Base-by-base conservation (phyloP, 1,284 basidiomycete genomes). In the Phylloboletellus chloephorus region DNA sequence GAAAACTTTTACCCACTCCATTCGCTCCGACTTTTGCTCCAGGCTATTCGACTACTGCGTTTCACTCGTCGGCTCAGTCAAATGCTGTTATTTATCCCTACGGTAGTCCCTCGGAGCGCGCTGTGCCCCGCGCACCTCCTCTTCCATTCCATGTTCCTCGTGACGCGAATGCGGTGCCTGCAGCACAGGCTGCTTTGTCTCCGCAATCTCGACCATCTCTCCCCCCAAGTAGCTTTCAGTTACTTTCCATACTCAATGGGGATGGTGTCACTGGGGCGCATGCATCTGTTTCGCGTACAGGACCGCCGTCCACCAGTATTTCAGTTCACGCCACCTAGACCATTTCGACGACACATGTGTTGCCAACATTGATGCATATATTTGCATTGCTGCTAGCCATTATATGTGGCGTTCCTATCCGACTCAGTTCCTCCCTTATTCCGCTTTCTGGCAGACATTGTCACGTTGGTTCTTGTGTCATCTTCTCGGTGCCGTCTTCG, bases 191-290 rank as follows among this genome's bases (percentile, higher is more conserved):
- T 29, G n/a, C 30, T 23, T 47, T 39, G 10, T 37, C 47, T 3
- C 35, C 41, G 11, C 51, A 31, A 22, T 36, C 46, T 35, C 60
- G 57, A 35, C 39, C 46, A 15, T 20, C 51, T n/a, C 46, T 48
- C 6, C 44, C 49, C 2, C 44, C 60, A 26, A 57, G 62, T 32
- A 61, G 57, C 20, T 49, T 50, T 8, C 63, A 67, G 35, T 25
- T 64, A 16, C 58, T 64, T 31, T 67, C 62, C 12, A 64, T 64
- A 40, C 64, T 64, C 28, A 64, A 67, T 31, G 52, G 61, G 30
- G 54, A 59, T 31, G 52, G 51, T 21, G 47, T 21, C 31, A 47
- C 42, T 22, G 48, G 40, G 20, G 2, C 34, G 7, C 42, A 39
- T 35, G 21, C 45, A 33, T 32, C 54, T 25, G 34, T 26, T 44